Evolutionary conservation across 768 basidiomycete species (phyloP), one percentile per base, ranked within the genome.

Genomic region (Pleurotus ostreatus): DNA sequence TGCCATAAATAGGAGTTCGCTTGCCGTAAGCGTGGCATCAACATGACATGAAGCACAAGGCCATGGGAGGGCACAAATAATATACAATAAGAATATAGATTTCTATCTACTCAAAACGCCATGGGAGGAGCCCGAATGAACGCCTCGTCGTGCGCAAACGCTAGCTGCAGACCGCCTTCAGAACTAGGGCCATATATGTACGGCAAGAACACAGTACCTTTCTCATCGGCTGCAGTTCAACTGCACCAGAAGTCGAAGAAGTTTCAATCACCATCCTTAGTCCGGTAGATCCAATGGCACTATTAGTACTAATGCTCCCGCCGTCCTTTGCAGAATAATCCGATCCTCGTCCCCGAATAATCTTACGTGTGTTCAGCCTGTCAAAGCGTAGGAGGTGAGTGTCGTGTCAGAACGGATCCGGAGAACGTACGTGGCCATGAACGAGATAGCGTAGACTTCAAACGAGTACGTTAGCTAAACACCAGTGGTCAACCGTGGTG

Each of bases 281-380:
- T 40, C 45, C 49, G 56, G 34, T 40, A 25, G 25, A 34, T 44
- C 60, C 30, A 34, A 34, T 34, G 30, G 11, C 8, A 34, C 30
- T 34, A 34, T 12, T 34, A 9, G 30, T 62, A 54, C 57, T 65
- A 13, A 60, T 64, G 22, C 59, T 63, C 8, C 60, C 67, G 49
- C 68, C 62, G 16, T 64, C 68, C 30, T 30, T 30, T 2, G 30
- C 30, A 11, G 46, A 47, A 16, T 47, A 23, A 34, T 84, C 81
- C 1, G 81, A 79, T 11, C 81, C 82, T 46, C 73, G 74, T 4
- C 81, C 84, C 45, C 78, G 72, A 54, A 77, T 64, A 25, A 71
- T 71, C 57, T 74, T 71, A 13, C 84, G 78, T 13, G 84, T 85
- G 65, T 85, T 85, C 25, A 86, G 67, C 5, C 83, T 82, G 56